phyloP scores from a whole-genome alignment of 768 basidiomycete genomes.

The Russula compacta region DNA sequence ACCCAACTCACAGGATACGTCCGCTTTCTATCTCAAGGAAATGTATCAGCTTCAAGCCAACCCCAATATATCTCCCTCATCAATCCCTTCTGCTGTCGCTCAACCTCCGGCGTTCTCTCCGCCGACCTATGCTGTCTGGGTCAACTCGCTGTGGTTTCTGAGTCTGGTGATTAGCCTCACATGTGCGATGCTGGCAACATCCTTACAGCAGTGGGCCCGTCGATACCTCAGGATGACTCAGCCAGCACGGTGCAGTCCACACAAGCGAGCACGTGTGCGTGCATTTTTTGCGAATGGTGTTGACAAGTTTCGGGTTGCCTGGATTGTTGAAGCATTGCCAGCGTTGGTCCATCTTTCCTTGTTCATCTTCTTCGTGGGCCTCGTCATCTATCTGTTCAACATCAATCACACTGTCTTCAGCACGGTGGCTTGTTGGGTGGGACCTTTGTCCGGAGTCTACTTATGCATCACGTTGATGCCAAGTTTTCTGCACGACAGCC shows the following conservation, averaged over 20 bases:
- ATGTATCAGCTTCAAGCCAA: background rate
- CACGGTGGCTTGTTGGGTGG: background rate
- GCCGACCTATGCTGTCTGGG: background rate
- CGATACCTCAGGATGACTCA: background rate
- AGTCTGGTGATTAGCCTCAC: background rate
- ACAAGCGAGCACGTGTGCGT: background rate
- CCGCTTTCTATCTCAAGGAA: background rate
- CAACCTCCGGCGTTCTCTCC: background rate
- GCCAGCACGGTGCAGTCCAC: too few relatives aligned
- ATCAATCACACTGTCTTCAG: background rate
- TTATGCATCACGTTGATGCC: background rate
- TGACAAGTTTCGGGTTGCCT: too few relatives aligned
- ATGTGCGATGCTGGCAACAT: background rate
- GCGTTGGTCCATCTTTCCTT: background rate
- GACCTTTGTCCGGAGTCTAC: background rate
- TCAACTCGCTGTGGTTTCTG: background rate
- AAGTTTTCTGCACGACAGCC: background rate
- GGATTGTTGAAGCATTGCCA: background rate
- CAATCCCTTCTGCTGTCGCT: background rate
- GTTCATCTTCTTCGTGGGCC: background rate
- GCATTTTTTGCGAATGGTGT: background rate
- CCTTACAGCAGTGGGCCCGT: background rate
- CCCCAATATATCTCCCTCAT: background rate
- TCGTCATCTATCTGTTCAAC: background rate
- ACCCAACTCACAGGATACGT: background rate